phyloP scores from a whole-genome alignment of 2,329 filamentous ascomycete genomes.

The Coniochaeta sp. region DNA sequence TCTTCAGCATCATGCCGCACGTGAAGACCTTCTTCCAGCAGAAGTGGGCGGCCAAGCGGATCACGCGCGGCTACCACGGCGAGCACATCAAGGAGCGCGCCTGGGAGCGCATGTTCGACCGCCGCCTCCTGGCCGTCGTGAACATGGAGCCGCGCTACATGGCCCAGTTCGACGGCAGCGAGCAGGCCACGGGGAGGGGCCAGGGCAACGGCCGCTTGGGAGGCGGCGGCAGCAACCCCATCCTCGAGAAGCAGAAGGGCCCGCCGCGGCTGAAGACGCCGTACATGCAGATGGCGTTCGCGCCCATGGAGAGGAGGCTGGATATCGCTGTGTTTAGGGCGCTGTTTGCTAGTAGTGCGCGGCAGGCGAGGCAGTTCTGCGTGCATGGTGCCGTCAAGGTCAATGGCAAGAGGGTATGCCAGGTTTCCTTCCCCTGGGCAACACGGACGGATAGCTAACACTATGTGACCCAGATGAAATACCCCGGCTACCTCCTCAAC shows the following conservation, averaged over 20 bases:
- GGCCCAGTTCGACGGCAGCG: conserved; percentile 72
- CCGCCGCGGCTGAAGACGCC: conserved; percentile 55
- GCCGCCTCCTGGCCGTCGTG: conserved; percentile 72
- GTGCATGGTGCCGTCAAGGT: conserved; percentile 90
- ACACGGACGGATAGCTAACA: too few relatives aligned
- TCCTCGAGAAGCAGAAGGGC: conserved; percentile 20
- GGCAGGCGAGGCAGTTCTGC: conserved; percentile 91
- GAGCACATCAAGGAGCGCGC: conserved; percentile 89
- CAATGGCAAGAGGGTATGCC: conserved; percentile 88
- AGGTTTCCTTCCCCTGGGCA: too few relatives aligned
- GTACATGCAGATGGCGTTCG: conserved; percentile 95
- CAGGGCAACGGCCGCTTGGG: conserved; percentile 56
- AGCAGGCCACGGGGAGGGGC: conserved; percentile 76
- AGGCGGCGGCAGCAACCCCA: conserved; percentile 20
- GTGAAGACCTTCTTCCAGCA: conserved; percentile 85
- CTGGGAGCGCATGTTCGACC: conserved; percentile 89
- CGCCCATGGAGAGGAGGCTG: conserved; percentile 80
- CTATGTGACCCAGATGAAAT: conserved; percentile 91
- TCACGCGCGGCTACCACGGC: conserved; percentile 83
- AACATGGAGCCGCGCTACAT: conserved; percentile 79
- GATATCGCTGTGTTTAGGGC: conserved; percentile 94
- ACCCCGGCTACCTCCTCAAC: conserved; percentile 89
- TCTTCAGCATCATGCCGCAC: conserved; percentile 30
- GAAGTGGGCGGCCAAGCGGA: conserved; percentile 89
- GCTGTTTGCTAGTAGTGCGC: conserved; percentile 85